A percentile compares a stretch with the other conserved stretches of the same genome.
Evolutionary conservation across 179 eudicot genomes (phyloP).

Genomic region (Spergularia azorica): DNA sequence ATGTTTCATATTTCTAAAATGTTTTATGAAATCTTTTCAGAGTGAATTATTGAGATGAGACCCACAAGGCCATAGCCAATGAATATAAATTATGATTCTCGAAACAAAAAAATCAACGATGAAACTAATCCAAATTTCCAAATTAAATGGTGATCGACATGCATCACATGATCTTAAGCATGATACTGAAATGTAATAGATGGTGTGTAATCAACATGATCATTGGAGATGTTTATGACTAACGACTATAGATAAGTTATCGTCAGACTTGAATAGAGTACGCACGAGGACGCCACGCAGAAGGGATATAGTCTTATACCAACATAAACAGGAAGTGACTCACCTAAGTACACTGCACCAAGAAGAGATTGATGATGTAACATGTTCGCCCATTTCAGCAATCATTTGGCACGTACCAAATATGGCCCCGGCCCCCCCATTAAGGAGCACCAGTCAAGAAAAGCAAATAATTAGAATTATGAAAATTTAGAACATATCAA

Average conservation of each 20-base stretch:
- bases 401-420: constrained; percentile 30
- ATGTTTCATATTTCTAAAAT: background rate
- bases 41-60: constrained; percentile 13
- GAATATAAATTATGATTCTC: too few relatives aligned
- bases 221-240: too few relatives aligned
- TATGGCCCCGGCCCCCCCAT: constrained; percentile 8
- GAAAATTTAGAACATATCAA: too few relatives aligned
- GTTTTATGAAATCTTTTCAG: constrained; percentile 7
- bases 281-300: background rate
- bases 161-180: too few relatives aligned
- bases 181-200: too few relatives aligned
- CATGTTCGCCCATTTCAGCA: constrained; percentile 35
- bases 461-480: background rate
- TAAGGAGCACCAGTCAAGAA: constrained; percentile 20
- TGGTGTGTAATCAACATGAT: too few relatives aligned
- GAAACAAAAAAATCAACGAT: too few relatives aligned
- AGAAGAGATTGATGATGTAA: constrained; percentile 25
- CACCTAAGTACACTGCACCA: constrained; percentile 46
- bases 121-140: too few relatives aligned
- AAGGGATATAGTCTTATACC: too few relatives aligned
- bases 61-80: background rate
- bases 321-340: constrained; percentile 12
- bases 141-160: too few relatives aligned
- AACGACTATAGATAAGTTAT: background rate
- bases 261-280: background rate